Percentiles rank a stretch among this genome's conserved stretches.
Conservation (phyloP, 768 basidiomycete species). For the Boletus vinaceobasis region DNA sequence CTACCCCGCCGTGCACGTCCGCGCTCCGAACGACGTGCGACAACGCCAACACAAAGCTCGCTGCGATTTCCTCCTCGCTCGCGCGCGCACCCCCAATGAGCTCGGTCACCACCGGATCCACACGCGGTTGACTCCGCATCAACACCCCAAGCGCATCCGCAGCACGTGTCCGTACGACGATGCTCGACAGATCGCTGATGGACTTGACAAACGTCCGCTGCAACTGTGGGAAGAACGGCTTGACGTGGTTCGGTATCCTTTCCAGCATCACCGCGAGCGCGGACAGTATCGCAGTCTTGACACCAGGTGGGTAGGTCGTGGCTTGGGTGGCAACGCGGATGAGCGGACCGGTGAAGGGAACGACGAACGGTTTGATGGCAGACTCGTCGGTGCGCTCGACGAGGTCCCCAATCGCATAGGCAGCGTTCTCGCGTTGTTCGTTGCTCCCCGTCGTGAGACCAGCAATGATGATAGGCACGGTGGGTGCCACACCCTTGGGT, state of each 20-base stretch:
- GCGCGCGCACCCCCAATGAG: constrained; percentile 59
- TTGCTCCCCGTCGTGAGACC: constrained; percentile 94
- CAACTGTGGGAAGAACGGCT: constrained; percentile 97
- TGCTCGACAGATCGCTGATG: constrained; percentile 72
- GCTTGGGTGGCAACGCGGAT: constrained; percentile 93
- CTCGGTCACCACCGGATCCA: constrained; percentile 94
- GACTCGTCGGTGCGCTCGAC: constrained; percentile 81
- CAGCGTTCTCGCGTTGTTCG: constrained; percentile 92
- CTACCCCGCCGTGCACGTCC: constrained; percentile 59
- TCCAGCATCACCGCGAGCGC: constrained; percentile 84
- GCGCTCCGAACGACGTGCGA: constrained; percentile 72
- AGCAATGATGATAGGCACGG: constrained; percentile 84
- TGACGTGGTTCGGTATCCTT: constrained; percentile 83
- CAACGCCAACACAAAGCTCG: constrained; percentile 73
- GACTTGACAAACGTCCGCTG: constrained; percentile 97
- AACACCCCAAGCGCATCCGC: constrained; percentile 82
- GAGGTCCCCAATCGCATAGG: constrained; percentile 94
- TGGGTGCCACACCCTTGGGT: constrained; percentile 77
- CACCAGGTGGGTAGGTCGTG: constrained; percentile 84
- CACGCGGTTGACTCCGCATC: constrained; percentile 87
- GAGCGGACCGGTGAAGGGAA: constrained; percentile 92
- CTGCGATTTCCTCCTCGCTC: constrained; percentile 68
- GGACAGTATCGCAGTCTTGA: constrained; percentile 87
- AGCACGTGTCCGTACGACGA: constrained; percentile 76
- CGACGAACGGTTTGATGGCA: constrained; percentile 93